phyloP scores from a whole-genome alignment of 208 protist genomes.

The Trichomonas vaginalis region DNA sequence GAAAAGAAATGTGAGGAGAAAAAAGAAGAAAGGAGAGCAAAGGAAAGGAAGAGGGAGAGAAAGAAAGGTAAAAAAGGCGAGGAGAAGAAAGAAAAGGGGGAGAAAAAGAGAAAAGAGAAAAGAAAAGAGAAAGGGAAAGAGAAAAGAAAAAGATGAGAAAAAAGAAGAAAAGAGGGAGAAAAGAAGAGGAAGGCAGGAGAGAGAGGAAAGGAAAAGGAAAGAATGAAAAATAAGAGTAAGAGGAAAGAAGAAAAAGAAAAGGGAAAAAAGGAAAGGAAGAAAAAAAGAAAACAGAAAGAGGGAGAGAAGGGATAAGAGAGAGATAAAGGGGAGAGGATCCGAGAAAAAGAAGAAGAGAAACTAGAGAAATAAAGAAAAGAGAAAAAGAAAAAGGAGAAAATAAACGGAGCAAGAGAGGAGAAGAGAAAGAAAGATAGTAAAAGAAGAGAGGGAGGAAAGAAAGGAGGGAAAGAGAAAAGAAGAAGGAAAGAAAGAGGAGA shows the following conservation, averaged over 20 bases:
- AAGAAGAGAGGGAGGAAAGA: neutral
- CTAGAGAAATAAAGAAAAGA: neutral
- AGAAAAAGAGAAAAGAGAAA: neutral
- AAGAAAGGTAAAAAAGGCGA: neutral
- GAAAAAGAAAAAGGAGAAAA: neutral
- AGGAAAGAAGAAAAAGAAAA: neutral
- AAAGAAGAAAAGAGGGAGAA: neutral
- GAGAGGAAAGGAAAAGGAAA: neutral
- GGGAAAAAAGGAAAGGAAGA: neutral
- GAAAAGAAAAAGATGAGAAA: neutral
- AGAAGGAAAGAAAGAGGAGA: neutral
- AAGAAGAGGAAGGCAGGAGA: neutral
- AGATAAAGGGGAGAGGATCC: neutral
- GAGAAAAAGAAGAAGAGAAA: neutral
- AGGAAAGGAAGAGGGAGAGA: neutral
- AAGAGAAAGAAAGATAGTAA: neutral
- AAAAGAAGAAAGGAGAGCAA: neutral
- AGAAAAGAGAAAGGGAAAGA: neutral
- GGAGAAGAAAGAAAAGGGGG: neutral
- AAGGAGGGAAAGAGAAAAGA: neutral
- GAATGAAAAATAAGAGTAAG: neutral
- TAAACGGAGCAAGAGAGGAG: neutral
- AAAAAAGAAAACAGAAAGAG: neutral
- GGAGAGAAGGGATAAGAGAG: neutral
- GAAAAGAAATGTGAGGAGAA: too few relatives aligned